Evolutionary conservation across 805 yeast genomes (phyloP), one percentile per base, ranked within the genome.

Genomic region (Jamesozyma lodderae): DNA sequence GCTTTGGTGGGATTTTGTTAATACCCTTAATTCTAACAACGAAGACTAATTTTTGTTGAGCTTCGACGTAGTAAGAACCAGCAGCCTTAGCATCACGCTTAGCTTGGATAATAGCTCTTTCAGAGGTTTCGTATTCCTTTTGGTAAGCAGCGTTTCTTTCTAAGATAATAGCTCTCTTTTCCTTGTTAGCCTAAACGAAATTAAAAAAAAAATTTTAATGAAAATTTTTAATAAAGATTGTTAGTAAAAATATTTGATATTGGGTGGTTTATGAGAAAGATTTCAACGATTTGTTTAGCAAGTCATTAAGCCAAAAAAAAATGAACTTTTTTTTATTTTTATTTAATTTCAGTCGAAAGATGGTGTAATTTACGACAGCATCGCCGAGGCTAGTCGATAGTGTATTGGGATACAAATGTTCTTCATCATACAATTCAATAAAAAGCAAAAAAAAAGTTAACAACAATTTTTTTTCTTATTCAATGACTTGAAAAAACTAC

Each of bases 1-100:
- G 95, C 82, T 88, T 88, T 65, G 96, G 96, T 66, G 96, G 84
- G 62, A 88, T 86, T 82, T 87, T 88, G 88, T 76, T 83, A 70
- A 88, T 85, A 88, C 96, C 96, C 90, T 88, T 88, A 81, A 88
- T 88, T 82, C 97, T 86, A 70, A 88, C 79, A 64, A 88, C 94
- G 69, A 88, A 86, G 55, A 85, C 94, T 64, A 88, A 81, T 73
- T 85, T 87, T 64, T 80, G 78, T 79, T 88, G 90, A 69, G 94
- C 96, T 64, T 79, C 86, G 61, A 86, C 94, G 77, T 79, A 88
- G 86, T 80, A 84, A 63, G 92, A 79, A 69, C 94, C 94, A 64
- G 79, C 72, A 68, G 90, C 88, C 77, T 82, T 84, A 58, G 96
- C 96, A 53, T 82, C 85, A 71, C 95, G 85, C 77, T 80, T 80